A percentile compares a stretch with the other conserved stretches of the same genome.
Evolutionary conservation across 331 rosid genomes (phyloP).

Genomic region (Arachis monticola): DNA sequence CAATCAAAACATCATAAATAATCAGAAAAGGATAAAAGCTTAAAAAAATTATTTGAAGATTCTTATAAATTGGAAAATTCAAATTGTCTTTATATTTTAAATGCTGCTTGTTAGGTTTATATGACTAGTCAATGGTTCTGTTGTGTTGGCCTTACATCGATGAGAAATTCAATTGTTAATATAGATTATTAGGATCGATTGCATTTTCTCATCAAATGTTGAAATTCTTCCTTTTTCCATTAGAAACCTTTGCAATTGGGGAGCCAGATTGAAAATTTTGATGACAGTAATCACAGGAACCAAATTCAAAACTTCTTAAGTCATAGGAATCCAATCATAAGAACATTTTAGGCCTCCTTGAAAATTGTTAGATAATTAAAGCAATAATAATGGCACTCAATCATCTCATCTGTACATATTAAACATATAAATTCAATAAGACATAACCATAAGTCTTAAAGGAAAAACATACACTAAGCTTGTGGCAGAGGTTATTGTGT

Average conservation of each 20-base stretch:
- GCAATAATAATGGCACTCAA: background rate
- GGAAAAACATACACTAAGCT: slow-evolving; percentile 48
- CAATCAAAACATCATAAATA: slow-evolving; percentile 5
- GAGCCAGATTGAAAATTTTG: background rate
- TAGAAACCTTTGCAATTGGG: background rate
- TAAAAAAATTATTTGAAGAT: background rate
- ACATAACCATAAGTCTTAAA: background rate
- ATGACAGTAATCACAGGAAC: background rate
- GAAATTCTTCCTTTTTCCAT: background rate
- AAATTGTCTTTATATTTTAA: background rate
- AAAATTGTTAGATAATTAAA: background rate
- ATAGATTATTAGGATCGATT: background rate
- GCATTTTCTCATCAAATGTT: background rate
- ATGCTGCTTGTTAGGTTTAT: background rate
- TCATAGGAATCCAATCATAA: background rate
- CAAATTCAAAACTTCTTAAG: background rate
- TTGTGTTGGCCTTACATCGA: background rate
- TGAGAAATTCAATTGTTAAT: background rate
- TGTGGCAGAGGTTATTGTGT: slow-evolving; percentile 51
- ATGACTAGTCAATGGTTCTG: too few species aligned
- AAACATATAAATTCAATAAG: background rate
- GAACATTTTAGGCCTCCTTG: background rate
- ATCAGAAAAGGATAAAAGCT: background rate
- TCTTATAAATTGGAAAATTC: background rate
- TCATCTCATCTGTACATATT: background rate